Evolutionary conservation across 225 moss, liverwort and hornwort genomes (phyloP).

Genomic region (Thuidium tamariscinum): DNA sequence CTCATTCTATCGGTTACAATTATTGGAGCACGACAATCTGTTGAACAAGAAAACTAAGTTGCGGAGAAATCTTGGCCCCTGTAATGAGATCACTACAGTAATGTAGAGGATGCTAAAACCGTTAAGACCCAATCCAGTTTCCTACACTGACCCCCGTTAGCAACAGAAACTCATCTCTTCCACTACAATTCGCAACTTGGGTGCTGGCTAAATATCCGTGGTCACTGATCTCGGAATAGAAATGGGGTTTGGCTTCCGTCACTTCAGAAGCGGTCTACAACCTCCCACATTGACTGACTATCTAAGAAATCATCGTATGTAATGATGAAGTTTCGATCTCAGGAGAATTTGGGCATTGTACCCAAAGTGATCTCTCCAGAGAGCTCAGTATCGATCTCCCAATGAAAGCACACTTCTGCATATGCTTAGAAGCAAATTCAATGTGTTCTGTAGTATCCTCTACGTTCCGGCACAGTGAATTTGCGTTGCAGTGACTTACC

Average conservation of each 20-base stretch:
- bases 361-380: neutral
- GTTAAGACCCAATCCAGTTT: neutral
- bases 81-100: neutral
- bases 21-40: neutral
- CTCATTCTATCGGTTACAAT: neutral
- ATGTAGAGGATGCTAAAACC: neutral
- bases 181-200: neutral
- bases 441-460: neutral
- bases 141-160: neutral
- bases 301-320: neutral
- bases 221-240: neutral
- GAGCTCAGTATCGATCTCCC: neutral
- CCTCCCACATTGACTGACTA: neutral
- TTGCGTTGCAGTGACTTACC: slow-evolving; percentile 6
- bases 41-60: neutral
- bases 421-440: neutral
- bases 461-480: neutral
- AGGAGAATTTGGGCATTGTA: neutral
- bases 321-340: neutral
- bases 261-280: neutral
- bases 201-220: neutral
- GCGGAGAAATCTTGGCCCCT: neutral
- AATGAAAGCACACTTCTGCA: neutral
- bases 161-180: neutral
- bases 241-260: neutral